Percentiles rank a stretch among this genome's conserved stretches.
Evolutionary conservation across 2,329 filamentous ascomycete genomes (phyloP).

Genomic region (Myrmaecium sp.): DNA sequence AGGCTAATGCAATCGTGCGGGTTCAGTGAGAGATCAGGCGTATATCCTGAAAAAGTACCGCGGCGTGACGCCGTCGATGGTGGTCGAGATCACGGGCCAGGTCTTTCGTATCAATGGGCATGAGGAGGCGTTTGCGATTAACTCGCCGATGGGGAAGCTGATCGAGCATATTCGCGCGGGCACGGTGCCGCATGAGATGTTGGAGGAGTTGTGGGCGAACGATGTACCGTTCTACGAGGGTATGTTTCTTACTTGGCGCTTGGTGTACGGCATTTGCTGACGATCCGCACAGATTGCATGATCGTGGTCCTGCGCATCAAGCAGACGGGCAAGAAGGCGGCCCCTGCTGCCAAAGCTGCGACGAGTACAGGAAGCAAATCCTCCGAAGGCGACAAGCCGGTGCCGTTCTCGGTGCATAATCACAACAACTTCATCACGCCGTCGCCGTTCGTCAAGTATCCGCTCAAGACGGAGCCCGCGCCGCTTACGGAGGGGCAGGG

Average conservation of each 20-base stretch:
- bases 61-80: conserved; percentile 59
- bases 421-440: conserved; percentile 81
- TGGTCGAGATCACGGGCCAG: conserved; percentile 68
- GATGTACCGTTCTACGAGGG: conserved; percentile 81
- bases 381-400: conserved; percentile 40
- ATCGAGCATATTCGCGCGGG: conserved; percentile 60
- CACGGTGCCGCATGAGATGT: conserved; percentile 77
- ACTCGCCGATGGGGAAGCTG: conserved; percentile 72
- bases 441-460: conserved; percentile 68
- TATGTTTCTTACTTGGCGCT: conserved; percentile 10
- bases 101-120: conserved; percentile 81
- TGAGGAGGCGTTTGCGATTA: conserved; percentile 81
- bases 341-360: conserved; percentile 41
- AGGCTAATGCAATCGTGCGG: conserved; percentile 1
- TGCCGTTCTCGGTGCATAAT: conserved; percentile 77
- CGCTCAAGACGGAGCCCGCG: conserved; percentile 9
- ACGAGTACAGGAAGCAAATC: conserved; percentile 26
- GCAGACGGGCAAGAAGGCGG: conserved; percentile 81
- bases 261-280: conserved; percentile 1
- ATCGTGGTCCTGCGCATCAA: too few species aligned
- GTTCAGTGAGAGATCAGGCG: conserved; percentile 49
- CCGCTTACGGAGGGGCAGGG: too few species aligned
- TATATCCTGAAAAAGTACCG: conserved; percentile 74
- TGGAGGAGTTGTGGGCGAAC: conserved; percentile 56
- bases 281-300: conserved; percentile 42